Percentiles rank a stretch among this genome's conserved stretches.
Conservation (phyloP, 2,329 filamentous ascomycete genomes). For the Emergomyces orientalis region DNA sequence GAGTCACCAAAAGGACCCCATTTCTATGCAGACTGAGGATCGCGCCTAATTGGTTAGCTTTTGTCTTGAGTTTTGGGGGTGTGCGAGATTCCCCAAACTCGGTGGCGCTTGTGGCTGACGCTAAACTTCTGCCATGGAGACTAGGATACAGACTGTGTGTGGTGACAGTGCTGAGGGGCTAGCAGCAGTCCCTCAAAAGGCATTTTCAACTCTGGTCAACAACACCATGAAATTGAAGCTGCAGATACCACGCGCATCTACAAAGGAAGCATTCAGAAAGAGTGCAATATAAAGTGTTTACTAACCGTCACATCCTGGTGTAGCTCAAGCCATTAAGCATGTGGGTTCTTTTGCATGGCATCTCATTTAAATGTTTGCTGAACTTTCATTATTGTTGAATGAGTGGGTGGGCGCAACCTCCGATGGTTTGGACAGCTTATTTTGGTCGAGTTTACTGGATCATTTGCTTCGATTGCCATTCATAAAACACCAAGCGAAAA, state of each 20-base stretch:
- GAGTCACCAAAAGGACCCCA: too few relatives aligned
- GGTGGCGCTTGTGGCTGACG: slow-evolving; percentile 5
- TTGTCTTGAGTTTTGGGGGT: neutral
- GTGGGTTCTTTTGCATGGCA: too few relatives aligned
- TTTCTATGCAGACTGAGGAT: neutral
- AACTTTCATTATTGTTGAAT: neutral
- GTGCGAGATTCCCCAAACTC: neutral
- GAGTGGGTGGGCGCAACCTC: too few relatives aligned
- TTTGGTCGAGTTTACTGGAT: neutral
- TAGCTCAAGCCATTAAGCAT: neutral
- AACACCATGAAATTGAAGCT: neutral
- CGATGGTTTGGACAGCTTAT: neutral
- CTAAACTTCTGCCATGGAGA: neutral
- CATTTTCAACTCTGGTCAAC: neutral
- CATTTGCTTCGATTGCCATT: neutral
- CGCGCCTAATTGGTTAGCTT: neutral
- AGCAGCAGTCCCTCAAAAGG: neutral
- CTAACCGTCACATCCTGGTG: neutral
- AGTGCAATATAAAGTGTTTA: neutral
- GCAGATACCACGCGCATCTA: neutral
- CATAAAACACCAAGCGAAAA: too few relatives aligned
- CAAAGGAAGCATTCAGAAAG: neutral
- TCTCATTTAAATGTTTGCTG: too few relatives aligned
- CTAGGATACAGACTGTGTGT: neutral
- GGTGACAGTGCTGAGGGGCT: neutral